Percentiles rank a stretch among this genome's conserved stretches.
phyloP scores from a whole-genome alignment of 352 stramenopile species.

The Pythium pectinolyticum region DNA sequence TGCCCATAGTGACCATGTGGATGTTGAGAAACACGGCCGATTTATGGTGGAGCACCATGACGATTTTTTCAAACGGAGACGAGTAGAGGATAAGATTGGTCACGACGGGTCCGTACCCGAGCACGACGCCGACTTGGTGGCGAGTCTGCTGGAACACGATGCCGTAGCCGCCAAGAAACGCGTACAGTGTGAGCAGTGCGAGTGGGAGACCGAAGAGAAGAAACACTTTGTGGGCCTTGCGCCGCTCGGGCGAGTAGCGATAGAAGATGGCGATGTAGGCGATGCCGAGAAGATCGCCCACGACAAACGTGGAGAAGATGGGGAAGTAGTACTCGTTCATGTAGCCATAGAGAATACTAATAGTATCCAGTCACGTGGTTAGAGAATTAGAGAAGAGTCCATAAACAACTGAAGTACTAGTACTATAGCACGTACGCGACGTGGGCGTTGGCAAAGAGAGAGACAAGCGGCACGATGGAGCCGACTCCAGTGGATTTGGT shows the following conservation, averaged over 20 bases:
- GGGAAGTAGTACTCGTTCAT: slow-evolving; percentile 49
- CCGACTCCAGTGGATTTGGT: slow-evolving; percentile 39
- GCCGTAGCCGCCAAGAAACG: slow-evolving; percentile 36
- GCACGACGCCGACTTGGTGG: slow-evolving; percentile 26
- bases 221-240: slow-evolving; percentile 40
- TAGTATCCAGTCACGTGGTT: background rate
- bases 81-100: slow-evolving; percentile 55
- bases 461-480: slow-evolving; percentile 55
- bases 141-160: slow-evolving; percentile 34
- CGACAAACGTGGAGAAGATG: slow-evolving; percentile 47
- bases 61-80: slow-evolving; percentile 60
- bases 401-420: too few relatives aligned
- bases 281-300: slow-evolving; percentile 41
- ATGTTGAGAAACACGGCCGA: slow-evolving; percentile 51
- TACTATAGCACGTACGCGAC: slow-evolving; percentile 26
- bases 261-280: slow-evolving; percentile 58
- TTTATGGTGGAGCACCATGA: slow-evolving; percentile 44
- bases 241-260: slow-evolving; percentile 37
- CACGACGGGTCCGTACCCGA: slow-evolving; percentile 40
- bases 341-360: slow-evolving; percentile 46
- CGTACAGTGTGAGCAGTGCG: slow-evolving; percentile 39
- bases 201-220: slow-evolving; percentile 25
- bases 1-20: slow-evolving; percentile 46
- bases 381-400: background rate
- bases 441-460: slow-evolving; percentile 48